Base-by-base conservation (phyloP, 164 flowering plant genomes). In the Taxillus chinensis region DNA sequence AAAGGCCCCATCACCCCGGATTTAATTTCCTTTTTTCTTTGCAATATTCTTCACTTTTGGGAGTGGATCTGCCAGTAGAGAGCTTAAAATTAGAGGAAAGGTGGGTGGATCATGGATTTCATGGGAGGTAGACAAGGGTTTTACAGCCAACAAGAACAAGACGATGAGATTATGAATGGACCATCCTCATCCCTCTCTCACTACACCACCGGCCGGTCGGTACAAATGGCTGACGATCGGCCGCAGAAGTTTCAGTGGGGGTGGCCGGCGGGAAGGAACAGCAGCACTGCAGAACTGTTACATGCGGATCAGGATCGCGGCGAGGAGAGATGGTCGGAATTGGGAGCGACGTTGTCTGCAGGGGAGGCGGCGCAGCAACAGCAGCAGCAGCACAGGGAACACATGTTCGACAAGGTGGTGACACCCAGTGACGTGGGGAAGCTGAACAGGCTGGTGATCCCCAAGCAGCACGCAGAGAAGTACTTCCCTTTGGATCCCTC, bases 381-480 rank as follows among this genome's bases (percentile, higher is more conserved):
- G 7, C 69, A 10, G 41, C 48, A 73, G 11, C 46, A 43, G 10
- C 84, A 83, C 77, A 81, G 70, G 56, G 98, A 92, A 63, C 98
- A 89, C 60, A 92, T 92, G 98, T 92, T 92, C 41, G 98, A 92
- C 41, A 92, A 92, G 67, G 93, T 87, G 0, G 96, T 92, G 39
- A 92, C 98, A 0, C 98, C 98, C 4, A 89, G 96, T 70, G 98
- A 92, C 56, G 98, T 92, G 2, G 98, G 98, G 0, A 92, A 92
- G 76, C 84, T 92, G 4, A 92, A 92, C 54, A 80, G 98, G 5
- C 81, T 92, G 0, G 98, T 92, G 12, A 92, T 92, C 52, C 98
- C 98, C 2, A 92, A 92, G 71, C 98, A 89, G 68, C 95, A 92
- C 68, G 98, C 98, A 0, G 98, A 92, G 84, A 89, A 76, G 78